Evolutionary conservation across 192 early-diverging fungal genomes (phyloP).

Genomic region (Coemansia sp.): DNA sequence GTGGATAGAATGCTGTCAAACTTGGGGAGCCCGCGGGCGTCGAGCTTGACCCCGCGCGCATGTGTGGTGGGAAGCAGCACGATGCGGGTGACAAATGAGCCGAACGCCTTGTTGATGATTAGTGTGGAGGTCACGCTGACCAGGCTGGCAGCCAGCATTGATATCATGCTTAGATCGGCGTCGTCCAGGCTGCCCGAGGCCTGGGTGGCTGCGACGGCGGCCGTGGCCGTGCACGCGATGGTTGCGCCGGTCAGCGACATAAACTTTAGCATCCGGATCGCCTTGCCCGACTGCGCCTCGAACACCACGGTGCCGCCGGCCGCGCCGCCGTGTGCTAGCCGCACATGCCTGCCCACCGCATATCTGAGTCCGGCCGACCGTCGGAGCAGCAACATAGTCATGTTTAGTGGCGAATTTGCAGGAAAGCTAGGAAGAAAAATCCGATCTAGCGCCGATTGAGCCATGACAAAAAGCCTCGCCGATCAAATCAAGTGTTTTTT

Average conservation of each 20-base stretch:
- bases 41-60: slow-evolving; percentile 2
- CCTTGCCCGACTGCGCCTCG: slow-evolving; percentile 29
- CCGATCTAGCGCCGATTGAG: no score
- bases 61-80: slow-evolving; percentile 15
- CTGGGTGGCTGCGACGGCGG: slow-evolving; percentile 10
- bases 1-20: slow-evolving; percentile 40
- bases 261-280: slow-evolving; percentile 48
- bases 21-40: slow-evolving; percentile 38
- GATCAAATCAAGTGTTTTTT: no score
- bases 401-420: not conserved
- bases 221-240: slow-evolving; percentile 34
- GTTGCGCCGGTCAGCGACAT: slow-evolving; percentile 45
- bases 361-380: not conserved
- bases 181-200: slow-evolving; percentile 16
- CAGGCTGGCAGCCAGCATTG: slow-evolving; percentile 30
- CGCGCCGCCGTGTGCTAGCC: not conserved
- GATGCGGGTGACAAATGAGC: slow-evolving; percentile 46
- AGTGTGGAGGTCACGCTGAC: slow-evolving; percentile 39
- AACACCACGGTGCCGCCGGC: slow-evolving; percentile 14
- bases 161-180: slow-evolving; percentile 12
- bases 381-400: not conserved
- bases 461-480: no score
- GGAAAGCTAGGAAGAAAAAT: no score
- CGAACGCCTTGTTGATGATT: slow-evolving; percentile 28
- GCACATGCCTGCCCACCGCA: not conserved